Conservation (phyloP, 208 protist species). For the Trypanosoma cruzi region DNA sequence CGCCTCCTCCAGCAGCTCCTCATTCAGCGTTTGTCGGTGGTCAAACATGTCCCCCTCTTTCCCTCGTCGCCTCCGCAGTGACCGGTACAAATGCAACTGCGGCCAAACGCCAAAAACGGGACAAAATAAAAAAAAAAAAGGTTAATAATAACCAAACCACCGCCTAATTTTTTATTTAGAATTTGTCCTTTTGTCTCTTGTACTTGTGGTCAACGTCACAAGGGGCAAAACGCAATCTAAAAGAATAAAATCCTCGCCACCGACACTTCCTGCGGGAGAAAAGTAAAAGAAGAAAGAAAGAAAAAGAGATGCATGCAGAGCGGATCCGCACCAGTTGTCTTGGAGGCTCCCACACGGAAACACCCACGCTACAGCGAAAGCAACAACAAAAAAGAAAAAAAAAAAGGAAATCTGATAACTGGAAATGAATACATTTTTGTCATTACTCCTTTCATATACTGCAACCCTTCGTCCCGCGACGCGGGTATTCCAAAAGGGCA, state of each 20-base stretch:
- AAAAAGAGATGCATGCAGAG: neutral
- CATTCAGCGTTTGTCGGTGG: neutral
- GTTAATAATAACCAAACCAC: too few species aligned
- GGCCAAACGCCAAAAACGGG: too few species aligned
- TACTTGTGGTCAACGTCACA: too few species aligned
- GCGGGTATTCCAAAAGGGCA: neutral
- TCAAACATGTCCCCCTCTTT: neutral
- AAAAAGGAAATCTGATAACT: neutral
- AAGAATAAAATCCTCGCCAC: too few species aligned
- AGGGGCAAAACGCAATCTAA: too few species aligned
- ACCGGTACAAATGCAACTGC: neutral
- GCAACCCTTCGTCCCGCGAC: neutral
- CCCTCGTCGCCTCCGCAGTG: neutral
- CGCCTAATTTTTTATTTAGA: too few species aligned
- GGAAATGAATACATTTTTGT: neutral
- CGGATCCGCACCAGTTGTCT: neutral
- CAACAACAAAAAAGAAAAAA: neutral
- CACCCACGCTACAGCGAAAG: neutral
- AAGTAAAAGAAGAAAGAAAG: too few species aligned
- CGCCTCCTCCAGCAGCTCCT: neutral
- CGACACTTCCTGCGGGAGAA: too few species aligned
- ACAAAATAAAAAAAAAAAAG: too few species aligned
- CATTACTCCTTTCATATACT: neutral
- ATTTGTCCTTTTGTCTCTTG: too few species aligned
- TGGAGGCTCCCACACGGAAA: neutral